Conservation (phyloP, 2,329 filamentous ascomycete species). For the Pochonia chlamydosporia region DNA sequence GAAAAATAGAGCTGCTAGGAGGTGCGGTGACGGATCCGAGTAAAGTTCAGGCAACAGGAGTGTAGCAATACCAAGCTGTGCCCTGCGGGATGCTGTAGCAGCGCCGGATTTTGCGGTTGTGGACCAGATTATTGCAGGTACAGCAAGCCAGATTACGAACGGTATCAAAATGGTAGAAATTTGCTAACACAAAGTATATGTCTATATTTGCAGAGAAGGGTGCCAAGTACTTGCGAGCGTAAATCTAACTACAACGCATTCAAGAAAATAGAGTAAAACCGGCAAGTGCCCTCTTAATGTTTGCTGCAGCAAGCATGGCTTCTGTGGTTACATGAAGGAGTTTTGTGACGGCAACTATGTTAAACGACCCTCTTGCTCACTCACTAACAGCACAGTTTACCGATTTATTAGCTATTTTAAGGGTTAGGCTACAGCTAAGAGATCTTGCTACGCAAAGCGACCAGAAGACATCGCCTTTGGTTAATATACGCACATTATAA, state of each 20-base stretch:
- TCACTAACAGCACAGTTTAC: constrained; percentile 2
- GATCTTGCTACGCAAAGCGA: constrained; percentile 13
- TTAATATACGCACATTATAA: constrained; percentile 23
- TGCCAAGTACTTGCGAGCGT: neutral
- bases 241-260: too few species aligned
- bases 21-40: too few species aligned
- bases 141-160: too few species aligned
- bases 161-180: too few species aligned
- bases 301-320: constrained; percentile 16
- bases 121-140: constrained; percentile 3
- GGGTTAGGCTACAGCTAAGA: constrained; percentile 12
- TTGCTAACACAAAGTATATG: too few species aligned
- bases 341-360: constrained; percentile 11
- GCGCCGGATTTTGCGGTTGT: constrained; percentile 9
- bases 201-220: neutral
- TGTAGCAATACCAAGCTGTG: constrained; percentile 4
- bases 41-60: too few species aligned
- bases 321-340: constrained; percentile 16
- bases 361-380: constrained; percentile 5
- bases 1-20: too few species aligned
- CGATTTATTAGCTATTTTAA: constrained; percentile 24
- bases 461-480: constrained; percentile 18
- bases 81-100: constrained; percentile 8
- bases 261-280: too few species aligned
- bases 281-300: too few species aligned